Evolutionary conservation across 1,284 basidiomycete species (phyloP), one percentile per base, ranked within the genome.

Genomic region (Ceratobasidium sp.): DNA sequence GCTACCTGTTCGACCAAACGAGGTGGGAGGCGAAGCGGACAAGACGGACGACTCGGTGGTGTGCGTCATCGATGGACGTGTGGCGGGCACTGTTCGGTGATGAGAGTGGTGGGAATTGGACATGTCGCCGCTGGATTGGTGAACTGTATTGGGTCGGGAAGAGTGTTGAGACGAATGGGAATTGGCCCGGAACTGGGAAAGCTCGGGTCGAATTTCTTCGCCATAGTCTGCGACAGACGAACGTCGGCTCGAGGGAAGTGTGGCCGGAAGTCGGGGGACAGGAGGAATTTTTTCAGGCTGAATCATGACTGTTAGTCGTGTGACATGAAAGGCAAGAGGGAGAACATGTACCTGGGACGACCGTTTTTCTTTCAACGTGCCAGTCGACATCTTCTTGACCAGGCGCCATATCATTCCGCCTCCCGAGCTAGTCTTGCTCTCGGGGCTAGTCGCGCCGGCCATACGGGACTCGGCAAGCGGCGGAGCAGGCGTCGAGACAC

Each of bases 301-400:
- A n/a, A 6, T 16, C 6, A 16, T 45, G 16, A 3, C 18, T 9
- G 55, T 46, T 12, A 43, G 50, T 28, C 32, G 10, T 16, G 26
- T 23, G 41, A 21, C 39, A 21, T 26, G 28, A 18, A 48, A 48
- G 28, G 28, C 39, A 23, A 61, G 1, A 48, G 30, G 28, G 3
- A 16, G 8, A n/a, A 45, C 12, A 36, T 53, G 10, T 46, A 70
- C 67, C 8, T 57, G 23, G 14, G 21, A 36, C 32, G 30, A 45
- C 21, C 72, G 72, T 28, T 72, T 70, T 30, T 74, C 74, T 57
- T 71, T 72, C 50, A 74, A 64, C 21, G 74, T 74, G 21, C 74
- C 72, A 36, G 74, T 69, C 39, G 71, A 73, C 60, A 74, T 73
- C 58, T 74, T 74, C 55, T 73, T 74, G 28, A 74, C 71, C 34